Evolutionary conservation across 164 flowering plant species (phyloP).

Genomic region (grape (Vitis vinifera)): ASM3070453v1 NC_081822.1:4105001-4105500

Average conservation of each 20-base stretch:
- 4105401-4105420: constrained; percentile 92
- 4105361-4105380: constrained; percentile 99
- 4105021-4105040: constrained; percentile 71
- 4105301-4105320: constrained; percentile 97
- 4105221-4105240: constrained; percentile 39
- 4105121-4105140: constrained; percentile 92
- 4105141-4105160: constrained; percentile 91
- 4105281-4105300: constrained; percentile 71
- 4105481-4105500: constrained; percentile 68
- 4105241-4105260: neutral
- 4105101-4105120: constrained; percentile 94
- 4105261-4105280: neutral
- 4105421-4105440: constrained; percentile 77
- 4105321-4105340: constrained; percentile 80
- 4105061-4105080: constrained; percentile 95
- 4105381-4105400: constrained; percentile 96
- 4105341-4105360: constrained; percentile 99
- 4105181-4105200: constrained; percentile 98
- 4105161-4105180: constrained; percentile 99
- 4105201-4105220: constrained; percentile 93
- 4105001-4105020: neutral
- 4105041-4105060: constrained; percentile 93
- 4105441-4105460: constrained; percentile 99
- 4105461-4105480: constrained; percentile 98
- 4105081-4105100: constrained; percentile 92